phyloP scores from a whole-genome alignment of 495 filamentous ascomycete species.

The Daldinia vernicosa region DNA sequence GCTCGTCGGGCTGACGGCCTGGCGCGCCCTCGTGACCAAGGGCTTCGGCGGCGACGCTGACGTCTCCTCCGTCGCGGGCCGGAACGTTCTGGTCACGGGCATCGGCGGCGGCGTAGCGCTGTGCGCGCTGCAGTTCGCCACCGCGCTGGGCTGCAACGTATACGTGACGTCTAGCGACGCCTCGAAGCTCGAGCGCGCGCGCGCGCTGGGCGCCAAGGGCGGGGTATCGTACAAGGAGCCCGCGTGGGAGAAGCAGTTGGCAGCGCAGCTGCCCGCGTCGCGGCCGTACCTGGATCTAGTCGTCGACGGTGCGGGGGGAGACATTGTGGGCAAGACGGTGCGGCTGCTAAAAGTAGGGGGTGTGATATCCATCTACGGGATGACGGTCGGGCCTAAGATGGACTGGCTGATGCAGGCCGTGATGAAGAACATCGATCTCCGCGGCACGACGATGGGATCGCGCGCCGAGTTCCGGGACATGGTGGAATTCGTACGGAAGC shows the following conservation, averaged over 20 bases:
- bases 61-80: slow-evolving; percentile 68
- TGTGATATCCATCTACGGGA: slow-evolving; percentile 75
- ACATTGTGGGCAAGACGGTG: slow-evolving; percentile 67
- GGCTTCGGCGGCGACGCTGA: slow-evolving; percentile 70
- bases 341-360: slow-evolving; percentile 71
- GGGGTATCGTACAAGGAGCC: slow-evolving; percentile 73
- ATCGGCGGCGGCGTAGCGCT: slow-evolving; percentile 85
- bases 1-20: slow-evolving; percentile 84
- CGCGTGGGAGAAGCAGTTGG: slow-evolving; percentile 75
- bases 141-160: slow-evolving; percentile 69
- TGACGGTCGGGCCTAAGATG: slow-evolving; percentile 79
- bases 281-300: slow-evolving; percentile 72
- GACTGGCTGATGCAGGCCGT: slow-evolving; percentile 75
- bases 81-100: slow-evolving; percentile 76
- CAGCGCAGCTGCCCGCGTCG: slow-evolving; percentile 62
- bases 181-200: slow-evolving; percentile 71
- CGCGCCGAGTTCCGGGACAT: slow-evolving; percentile 78
- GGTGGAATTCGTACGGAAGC: slow-evolving; percentile 72
- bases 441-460: slow-evolving; percentile 78
- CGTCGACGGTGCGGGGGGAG: slow-evolving; percentile 80
- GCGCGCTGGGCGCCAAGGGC: slow-evolving; percentile 70
- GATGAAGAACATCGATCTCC: slow-evolving; percentile 78
- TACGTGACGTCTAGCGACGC: slow-evolving; percentile 73
- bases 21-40: slow-evolving; percentile 82
- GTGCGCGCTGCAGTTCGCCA: slow-evolving; percentile 73